Base-by-base conservation (phyloP, 176 grass and related monocot species). In the Calamus simplicifolius region DNA sequence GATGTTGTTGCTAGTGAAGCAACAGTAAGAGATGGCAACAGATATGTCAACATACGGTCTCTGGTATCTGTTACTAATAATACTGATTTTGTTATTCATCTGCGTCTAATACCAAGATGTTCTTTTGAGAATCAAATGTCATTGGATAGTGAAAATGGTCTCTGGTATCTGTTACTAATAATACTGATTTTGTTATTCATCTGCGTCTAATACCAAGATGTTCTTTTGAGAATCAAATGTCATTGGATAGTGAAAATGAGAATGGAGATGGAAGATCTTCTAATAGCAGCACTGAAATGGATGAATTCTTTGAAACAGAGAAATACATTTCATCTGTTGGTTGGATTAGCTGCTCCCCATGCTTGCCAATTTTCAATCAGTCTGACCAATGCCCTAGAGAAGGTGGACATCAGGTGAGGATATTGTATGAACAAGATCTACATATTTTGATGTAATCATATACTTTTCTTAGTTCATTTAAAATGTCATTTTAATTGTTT, bases 1-100 rank as follows among this genome's bases (percentile, higher is more conserved):
- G 85, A 75, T 82, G 87, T 97, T 61, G 79, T 97, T 72, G 92
- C 84, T 68, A 97, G 87, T 74, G 84, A 91, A 80, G 88, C 85
- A 54, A 80, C 80, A 64, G 72, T 97, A 43, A 91, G 68, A 73
- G 87, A 97, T 59, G 82, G 77, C 35, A 81, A 97, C 61, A 84
- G 81, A 81, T 91, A 91, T 59, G 66, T 97, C 51, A 81, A 81
- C 67, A 84, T 97, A 58, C 83, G 87, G 12, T 97, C 92, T 71
- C 84, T 96, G 74, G 92, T 88, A n/a, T n/a, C n/a, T n/a, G n/a
- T n/a, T n/a, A n/a, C n/a, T n/a, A n/a, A n/a, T n/a, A n/a, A n/a
- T n/a, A n/a, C n/a, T n/a, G n/a, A n/a, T n/a, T n/a, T n/a, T n/a
- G n/a, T n/a, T n/a, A n/a, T n/a, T n/a, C n/a, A n/a, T n/a, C n/a